These are phyloP conservation scores for Solanum bukasovii DNA, from an alignment of 257 asterid species.

Conservation along the genomic window DNA sequence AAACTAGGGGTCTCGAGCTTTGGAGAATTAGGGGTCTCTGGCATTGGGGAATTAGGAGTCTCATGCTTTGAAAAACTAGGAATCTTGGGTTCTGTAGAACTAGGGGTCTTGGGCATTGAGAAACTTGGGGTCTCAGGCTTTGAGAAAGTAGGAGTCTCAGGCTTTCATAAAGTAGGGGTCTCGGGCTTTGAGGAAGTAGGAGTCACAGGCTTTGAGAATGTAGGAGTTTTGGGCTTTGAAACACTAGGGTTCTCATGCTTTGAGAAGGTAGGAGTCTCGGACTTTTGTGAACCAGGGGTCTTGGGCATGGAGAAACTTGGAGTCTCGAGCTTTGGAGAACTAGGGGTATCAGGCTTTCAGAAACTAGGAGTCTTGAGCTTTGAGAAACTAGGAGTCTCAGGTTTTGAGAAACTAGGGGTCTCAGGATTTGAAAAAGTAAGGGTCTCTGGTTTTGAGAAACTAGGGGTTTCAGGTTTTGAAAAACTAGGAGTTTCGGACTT, in stretches of 20 bases:
- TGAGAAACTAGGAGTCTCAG: neutral
- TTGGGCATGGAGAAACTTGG: neutral
- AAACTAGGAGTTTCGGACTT: rapidly evolving
- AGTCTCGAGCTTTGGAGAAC: too few relatives aligned
- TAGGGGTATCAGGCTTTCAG: neutral
- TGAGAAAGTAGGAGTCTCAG: neutral
- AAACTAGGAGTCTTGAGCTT: neutral
- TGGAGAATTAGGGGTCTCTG: neutral
- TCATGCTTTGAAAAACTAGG: neutral
- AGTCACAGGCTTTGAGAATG: neutral
- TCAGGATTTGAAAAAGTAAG: rapidly evolving
- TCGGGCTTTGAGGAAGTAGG: neutral
- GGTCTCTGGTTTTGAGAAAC: rapidly evolving
- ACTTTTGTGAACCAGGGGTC: neutral
- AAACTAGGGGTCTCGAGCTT: neutral
- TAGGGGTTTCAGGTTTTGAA: neutral
- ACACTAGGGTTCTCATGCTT: neutral
- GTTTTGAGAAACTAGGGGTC: neutral
- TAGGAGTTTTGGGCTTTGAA: neutral
- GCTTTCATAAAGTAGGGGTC: neutral
- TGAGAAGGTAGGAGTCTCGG: neutral
- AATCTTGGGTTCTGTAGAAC: neutral
- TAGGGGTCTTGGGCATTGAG: neutral
- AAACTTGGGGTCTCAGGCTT: neutral
- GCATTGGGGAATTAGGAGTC: neutral